Base-by-base conservation (phyloP, 345 rosid species). In the Euphorbia lathyris region DNA sequence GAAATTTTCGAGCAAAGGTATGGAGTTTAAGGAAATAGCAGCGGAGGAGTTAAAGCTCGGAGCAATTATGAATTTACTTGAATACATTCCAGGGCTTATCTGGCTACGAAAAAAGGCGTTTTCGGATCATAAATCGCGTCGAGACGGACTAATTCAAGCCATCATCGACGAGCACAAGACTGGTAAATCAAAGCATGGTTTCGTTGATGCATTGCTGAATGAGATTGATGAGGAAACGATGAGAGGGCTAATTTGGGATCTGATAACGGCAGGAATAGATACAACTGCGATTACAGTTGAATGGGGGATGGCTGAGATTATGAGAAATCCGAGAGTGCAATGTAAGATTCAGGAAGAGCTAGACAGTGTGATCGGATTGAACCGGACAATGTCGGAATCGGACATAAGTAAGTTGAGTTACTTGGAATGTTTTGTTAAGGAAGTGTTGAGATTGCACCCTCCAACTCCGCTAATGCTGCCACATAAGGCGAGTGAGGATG, bases 381-480 rank as follows among this genome's bases (percentile, higher is more conserved):
- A 86, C 53, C 82, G 93, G 14, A 85, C 86, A 42, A 50, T 94
- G 83, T 83, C 85, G 0, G 97, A 94, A 70, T 9, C 72, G 5
- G 98, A 94, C 72, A 78, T 89, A 80, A 34, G 86, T 14, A 84
- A 65, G 56, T 86, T 91, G 26, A 96, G 95, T 1, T 94, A 89
- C 82, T 80, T 94, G 2, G 92, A 87, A 80, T 78, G 85, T 27
- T 77, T 89, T 34, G 87, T 79, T 23, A 94, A 94, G 75, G 97
- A 94, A 65, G 77, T 91, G 0, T 66, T 94, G 11, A 84, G 97
- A 80, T 32, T 91, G 62, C 98, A 94, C 65, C 97, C 97, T 0
- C 98, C 97, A 0, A 90, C 97, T 13, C 98, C 97, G 14, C 72
- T 94, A 6, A 87, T 91, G 94, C 86, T 91, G 0, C 98, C 98